phyloP scores from a whole-genome alignment of 495 filamentous ascomycete species.

The Hypoxylon fragiforme region DNA sequence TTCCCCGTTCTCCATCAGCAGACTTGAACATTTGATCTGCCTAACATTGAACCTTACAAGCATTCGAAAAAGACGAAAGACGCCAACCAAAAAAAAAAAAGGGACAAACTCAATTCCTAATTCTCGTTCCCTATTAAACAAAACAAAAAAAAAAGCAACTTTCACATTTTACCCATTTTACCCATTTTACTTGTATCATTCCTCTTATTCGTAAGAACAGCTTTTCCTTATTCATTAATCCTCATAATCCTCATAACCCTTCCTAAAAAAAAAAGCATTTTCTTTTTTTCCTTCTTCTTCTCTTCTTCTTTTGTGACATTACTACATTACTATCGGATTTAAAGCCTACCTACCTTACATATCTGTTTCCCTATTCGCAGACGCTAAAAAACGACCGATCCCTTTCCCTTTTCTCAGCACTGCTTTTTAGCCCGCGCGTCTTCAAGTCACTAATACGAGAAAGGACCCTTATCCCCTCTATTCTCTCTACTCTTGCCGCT shows the following conservation, averaged over 20 bases:
- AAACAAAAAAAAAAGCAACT: conserved; percentile 5
- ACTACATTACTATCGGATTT: too few species aligned
- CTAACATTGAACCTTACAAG: conserved; percentile 12
- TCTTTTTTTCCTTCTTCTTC: background rate
- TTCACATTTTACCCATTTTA: background rate
- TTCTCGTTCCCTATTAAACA: conserved; percentile 12
- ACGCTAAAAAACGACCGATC: conserved; percentile 11
- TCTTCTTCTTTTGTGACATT: background rate
- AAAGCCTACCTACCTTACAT: too few species aligned
- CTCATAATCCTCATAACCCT: too few species aligned
- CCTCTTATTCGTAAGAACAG: background rate
- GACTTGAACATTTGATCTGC: background rate
- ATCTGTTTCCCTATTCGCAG: background rate
- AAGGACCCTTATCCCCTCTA: too few species aligned
- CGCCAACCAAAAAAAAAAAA: too few species aligned
- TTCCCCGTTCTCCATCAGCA: conserved; percentile 17
- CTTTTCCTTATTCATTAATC: background rate
- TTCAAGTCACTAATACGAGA: conserved; percentile 16
- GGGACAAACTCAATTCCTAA: conserved; percentile 20
- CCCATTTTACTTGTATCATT: background rate
- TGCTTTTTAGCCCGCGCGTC: too few species aligned
- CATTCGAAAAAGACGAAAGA: background rate
- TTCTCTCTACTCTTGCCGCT: conserved; percentile 4
- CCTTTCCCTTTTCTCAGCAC: background rate
- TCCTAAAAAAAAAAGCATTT: too few species aligned